Conservation (phyloP, 2,329 filamentous ascomycete genomes). For the Fusarium nelsonii region DNA sequence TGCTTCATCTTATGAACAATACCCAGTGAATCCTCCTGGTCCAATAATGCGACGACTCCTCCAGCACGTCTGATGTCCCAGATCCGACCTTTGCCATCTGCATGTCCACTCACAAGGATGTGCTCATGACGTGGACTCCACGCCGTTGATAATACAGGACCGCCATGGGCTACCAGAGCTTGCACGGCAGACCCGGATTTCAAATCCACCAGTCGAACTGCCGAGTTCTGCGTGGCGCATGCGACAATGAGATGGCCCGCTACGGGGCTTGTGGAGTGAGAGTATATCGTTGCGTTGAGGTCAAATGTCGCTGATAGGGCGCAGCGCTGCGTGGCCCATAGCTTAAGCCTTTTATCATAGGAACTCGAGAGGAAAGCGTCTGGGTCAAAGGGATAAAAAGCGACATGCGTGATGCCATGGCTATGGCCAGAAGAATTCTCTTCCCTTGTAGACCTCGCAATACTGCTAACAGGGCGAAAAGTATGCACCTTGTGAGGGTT, state of each 20-base stretch:
- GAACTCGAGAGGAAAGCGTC: slow-evolving; percentile 81
- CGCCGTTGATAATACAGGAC: slow-evolving; percentile 74
- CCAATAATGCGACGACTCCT: slow-evolving; percentile 79
- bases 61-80: slow-evolving; percentile 90
- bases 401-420: slow-evolving; percentile 80
- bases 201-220: slow-evolving; percentile 87
- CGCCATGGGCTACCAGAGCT: slow-evolving; percentile 75
- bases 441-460: slow-evolving; percentile 58
- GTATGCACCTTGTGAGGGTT: slow-evolving; percentile 60
- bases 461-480: slow-evolving; percentile 67
- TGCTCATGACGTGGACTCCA: slow-evolving; percentile 89
- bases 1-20: slow-evolving; percentile 61
- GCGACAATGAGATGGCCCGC: slow-evolving; percentile 83
- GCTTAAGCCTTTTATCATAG: slow-evolving; percentile 81
- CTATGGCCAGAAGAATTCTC: slow-evolving; percentile 62
- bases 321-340: slow-evolving; percentile 76
- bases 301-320: slow-evolving; percentile 74
- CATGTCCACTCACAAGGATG: slow-evolving; percentile 84
- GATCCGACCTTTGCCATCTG: slow-evolving; percentile 83
- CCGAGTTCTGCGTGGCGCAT: slow-evolving; percentile 86
- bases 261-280: slow-evolving; percentile 81
- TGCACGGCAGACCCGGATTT: slow-evolving; percentile 81
- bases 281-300: slow-evolving; percentile 76
- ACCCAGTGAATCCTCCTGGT: slow-evolving; percentile 86
- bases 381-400: slow-evolving; percentile 83